A percentile compares a stretch with the other conserved stretches of the same genome.
Evolutionary conservation across 495 filamentous ascomycete genomes (phyloP).

Genomic region (Sabuloglossum arenarium): DNA sequence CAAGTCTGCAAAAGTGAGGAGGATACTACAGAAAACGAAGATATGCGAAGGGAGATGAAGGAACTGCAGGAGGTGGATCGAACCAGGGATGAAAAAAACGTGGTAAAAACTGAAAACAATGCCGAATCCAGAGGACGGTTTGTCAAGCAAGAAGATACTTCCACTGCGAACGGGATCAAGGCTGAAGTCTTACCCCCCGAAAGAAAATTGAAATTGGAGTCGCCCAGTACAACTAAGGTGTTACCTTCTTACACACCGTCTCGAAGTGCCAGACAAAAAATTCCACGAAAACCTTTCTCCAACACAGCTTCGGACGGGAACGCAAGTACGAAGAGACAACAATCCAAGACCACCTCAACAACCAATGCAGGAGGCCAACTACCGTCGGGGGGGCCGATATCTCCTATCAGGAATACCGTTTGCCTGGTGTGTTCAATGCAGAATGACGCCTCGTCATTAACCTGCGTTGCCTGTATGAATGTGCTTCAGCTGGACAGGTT

Average conservation of each 20-base stretch:
- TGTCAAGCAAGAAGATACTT: neutral
- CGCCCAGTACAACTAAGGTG: neutral
- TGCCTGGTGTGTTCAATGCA: constrained; percentile 1
- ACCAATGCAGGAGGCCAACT: neutral
- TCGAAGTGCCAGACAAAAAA: neutral
- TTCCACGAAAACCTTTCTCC: neutral
- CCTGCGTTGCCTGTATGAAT: neutral
- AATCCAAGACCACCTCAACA: neutral
- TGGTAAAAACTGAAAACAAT: neutral
- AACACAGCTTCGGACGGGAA: neutral
- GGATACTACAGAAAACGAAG: constrained; percentile 24
- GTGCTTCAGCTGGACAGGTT: neutral
- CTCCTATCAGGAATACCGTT: neutral
- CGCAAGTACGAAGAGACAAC: neutral
- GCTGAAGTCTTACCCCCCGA: neutral
- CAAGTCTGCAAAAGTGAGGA: constrained; percentile 56
- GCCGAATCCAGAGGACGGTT: neutral
- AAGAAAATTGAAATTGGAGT: neutral
- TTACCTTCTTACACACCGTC: neutral
- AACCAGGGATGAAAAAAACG: neutral
- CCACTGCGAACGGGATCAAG: neutral
- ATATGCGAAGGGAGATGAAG: constrained; percentile 36
- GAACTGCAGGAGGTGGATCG: constrained; percentile 22
- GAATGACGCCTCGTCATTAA: neutral
- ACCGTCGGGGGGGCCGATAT: neutral